Evolutionary conservation across 2,329 filamentous ascomycete genomes (phyloP).

Genomic region (Malbranchea zuffiana): DNA sequence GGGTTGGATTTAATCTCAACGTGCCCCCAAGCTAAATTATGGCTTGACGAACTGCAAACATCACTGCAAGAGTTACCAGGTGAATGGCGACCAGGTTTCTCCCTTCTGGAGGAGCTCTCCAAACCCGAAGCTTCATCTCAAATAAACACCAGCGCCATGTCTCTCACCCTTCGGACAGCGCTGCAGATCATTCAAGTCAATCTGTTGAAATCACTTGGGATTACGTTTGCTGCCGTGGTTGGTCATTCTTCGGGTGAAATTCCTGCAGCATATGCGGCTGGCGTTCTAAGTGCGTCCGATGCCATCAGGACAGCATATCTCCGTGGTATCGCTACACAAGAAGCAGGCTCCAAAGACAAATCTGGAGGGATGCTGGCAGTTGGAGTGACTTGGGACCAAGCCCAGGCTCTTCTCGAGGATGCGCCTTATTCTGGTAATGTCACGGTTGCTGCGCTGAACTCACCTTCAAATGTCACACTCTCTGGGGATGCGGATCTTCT

Average conservation of each 20-base stretch:
- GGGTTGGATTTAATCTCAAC: conserved; percentile 1
- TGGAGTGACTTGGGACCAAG: conserved; percentile 8
- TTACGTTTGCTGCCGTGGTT: conserved; percentile 11
- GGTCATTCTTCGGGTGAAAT: conserved; percentile 17
- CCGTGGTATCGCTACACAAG: conserved; percentile 13
- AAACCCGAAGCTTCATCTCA: conserved; percentile 8
- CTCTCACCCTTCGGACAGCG: conserved; percentile 18
- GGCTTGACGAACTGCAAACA: neutral
- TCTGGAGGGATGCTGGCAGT: conserved; percentile 15
- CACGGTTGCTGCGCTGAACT: conserved; percentile 30
- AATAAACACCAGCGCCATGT: conserved; percentile 7
- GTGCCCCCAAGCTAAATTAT: neutral
- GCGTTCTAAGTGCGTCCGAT: conserved; percentile 24
- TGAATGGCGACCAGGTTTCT: conserved; percentile 1
- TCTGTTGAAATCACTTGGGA: conserved; percentile 10
- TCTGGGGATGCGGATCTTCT: conserved; percentile 24
- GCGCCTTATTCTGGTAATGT: conserved; percentile 6
- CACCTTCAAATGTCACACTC: conserved; percentile 26
- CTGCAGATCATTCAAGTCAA: conserved; percentile 17
- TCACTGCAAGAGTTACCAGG: conserved; percentile 3
- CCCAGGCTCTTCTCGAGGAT: conserved; percentile 7
- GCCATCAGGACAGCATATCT: conserved; percentile 40
- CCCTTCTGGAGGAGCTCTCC: conserved; percentile 3
- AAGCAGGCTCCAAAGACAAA: neutral
- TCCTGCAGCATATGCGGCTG: conserved; percentile 15